Base-by-base conservation (phyloP, 805 yeast genomes). In the Candida pini region DNA sequence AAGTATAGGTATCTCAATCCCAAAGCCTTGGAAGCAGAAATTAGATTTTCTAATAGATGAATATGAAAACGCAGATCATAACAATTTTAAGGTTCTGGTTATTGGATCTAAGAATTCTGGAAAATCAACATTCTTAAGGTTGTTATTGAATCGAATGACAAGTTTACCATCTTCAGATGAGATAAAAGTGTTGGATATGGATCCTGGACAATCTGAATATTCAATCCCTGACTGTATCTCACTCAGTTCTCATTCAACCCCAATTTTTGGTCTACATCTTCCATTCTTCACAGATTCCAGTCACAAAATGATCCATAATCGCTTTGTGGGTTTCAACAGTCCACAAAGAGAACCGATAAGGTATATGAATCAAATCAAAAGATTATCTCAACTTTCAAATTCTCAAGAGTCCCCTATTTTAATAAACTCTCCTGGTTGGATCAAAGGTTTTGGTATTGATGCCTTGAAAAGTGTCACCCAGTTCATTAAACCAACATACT, bases 381-480 rank as follows among this genome's bases (percentile, higher is more conserved):
- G 64, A 3, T 55, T 85, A 14, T 51, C 71, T 7, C 45, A 50
- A 45, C 20, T 48, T 30, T 34, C 53, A 49, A 48, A 49, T 31
- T 44, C 62, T 35, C 15, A 69, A 6, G 31, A 37, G 63, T 37
- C 38, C 12, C 16, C 13, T 5, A 57, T 87, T 3, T 54, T 88
- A 1, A 68, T 89, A 4, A 88, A 88, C 48, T 74, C 89, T 1
- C 90, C 96, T 0, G 96, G 96, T 0, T 88, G 96, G 96, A 73
- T 87, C 20, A 84, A 83, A 56, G 97, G 96, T 0, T 77, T 76
- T 42, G 97, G 97, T 0, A 65, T 79, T 12, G 80, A 76, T 31
- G 58, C 88, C 7, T 63, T 84, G n/a, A 63, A 58, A 12, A 60
- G 66, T 18, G 58, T 82, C 2, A 62, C 78, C 2, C 40, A 47